Base-by-base conservation (phyloP, 768 basidiomycete species). In the Kwoniella europaea region DNA sequence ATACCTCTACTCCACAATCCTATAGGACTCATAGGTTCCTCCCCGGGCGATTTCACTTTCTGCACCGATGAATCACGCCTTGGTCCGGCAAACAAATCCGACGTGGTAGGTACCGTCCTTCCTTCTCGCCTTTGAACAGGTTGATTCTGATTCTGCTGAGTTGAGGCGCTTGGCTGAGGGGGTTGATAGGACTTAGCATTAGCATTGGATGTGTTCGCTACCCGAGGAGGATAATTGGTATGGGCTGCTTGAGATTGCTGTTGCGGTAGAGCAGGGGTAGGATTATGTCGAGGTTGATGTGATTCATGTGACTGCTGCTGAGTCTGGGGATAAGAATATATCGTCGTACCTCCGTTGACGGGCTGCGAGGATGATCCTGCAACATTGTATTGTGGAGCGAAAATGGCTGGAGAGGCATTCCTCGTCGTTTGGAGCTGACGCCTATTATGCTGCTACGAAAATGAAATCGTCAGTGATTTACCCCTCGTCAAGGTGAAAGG, bases 61-160 rank as follows among this genome's bases (percentile, higher is more conserved):
- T 42, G 43, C 20, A 50, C 44, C 15, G 58, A 35, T 22, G 58
- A 50, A 16, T 63, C 54, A 24, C 57, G 66, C 15, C 62, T 57
- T 43, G 62, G 57, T 22, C 63, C 67, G n/a, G 73, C 72, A 35
- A 79, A 79, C 27, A 77, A 63, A 55, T 73, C 75, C 43, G 76
- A 76, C 10, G 78, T 68, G 7, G 78, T 79, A 16, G 78, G 78
- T 22, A 79, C 78, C 9, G 76, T 79, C 20, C 78, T 60, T 0
- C 76, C 76, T 64, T 77, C 78, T 64, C 76, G 59, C 54, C 78
- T 35, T 43, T 62, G 75, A 24, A 55, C 63, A 35, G 56, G 68
- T 20, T 57, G 64, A 16, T 20, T 53, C 27, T 70, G 63, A 60
- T 20, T 22, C 46, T 65, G 63, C 52, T 71, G 63, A 27, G 44